A percentile compares a stretch with the other conserved stretches of the same genome.
Conservation (phyloP, 2,329 filamentous ascomycete species). For the Venturia asperata region DNA sequence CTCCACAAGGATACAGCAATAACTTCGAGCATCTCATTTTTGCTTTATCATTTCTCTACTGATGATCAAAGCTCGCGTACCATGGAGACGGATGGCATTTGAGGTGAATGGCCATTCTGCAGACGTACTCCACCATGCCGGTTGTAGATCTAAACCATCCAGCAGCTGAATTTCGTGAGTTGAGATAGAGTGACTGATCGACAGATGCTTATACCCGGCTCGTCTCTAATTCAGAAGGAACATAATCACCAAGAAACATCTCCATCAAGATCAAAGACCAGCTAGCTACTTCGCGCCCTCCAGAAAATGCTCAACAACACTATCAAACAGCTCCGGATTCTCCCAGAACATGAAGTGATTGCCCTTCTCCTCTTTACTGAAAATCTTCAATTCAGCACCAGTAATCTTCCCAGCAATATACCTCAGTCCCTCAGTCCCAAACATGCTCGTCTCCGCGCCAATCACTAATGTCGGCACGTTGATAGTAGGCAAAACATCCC, state of each 20-base stretch:
- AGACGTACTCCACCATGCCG: too few species aligned
- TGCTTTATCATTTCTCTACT: too few species aligned
- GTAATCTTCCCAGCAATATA: slow-evolving; percentile 27
- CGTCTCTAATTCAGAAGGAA: too few species aligned
- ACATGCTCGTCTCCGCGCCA: slow-evolving; percentile 22
- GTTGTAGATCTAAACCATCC: too few species aligned
- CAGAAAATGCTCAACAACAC: slow-evolving; percentile 29
- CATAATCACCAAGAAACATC: neutral
- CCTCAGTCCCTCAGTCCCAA: slow-evolving; percentile 23
- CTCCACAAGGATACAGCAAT: too few species aligned
- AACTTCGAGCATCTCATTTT: too few species aligned
- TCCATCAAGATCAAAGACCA: neutral
- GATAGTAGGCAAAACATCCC: slow-evolving; percentile 24
- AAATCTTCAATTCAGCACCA: slow-evolving; percentile 24
- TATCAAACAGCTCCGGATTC: slow-evolving; percentile 31
- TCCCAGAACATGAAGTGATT: slow-evolving; percentile 33
- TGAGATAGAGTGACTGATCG: too few species aligned
- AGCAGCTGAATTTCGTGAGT: too few species aligned
- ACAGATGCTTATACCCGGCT: too few species aligned
- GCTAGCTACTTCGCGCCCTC: neutral
- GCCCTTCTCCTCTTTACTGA: slow-evolving; percentile 28
- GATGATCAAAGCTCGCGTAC: too few species aligned
- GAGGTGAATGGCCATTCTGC: too few species aligned
- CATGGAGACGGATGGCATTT: too few species aligned
- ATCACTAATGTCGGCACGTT: slow-evolving; percentile 28